Evolutionary conservation across 768 basidiomycete species (phyloP).

Genomic region (Asterophora lycoperdoides): DNA sequence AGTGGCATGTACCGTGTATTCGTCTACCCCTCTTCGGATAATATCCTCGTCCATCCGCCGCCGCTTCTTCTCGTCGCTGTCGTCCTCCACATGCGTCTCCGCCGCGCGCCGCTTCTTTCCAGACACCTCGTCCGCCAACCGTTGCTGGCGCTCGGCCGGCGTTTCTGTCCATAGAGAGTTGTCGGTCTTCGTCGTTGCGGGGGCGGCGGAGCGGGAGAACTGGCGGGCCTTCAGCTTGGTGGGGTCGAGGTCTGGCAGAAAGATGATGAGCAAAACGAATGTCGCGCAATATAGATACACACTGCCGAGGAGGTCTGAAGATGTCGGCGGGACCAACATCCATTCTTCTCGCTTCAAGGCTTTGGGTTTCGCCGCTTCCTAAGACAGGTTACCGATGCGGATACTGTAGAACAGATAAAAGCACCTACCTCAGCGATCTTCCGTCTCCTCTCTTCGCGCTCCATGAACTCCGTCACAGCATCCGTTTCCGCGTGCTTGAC

Average conservation of each 20-base stretch:
- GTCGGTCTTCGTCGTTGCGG: constrained; percentile 43
- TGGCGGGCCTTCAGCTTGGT: constrained; percentile 77
- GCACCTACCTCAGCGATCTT: constrained; percentile 59
- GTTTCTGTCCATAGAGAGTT: constrained; percentile 95
- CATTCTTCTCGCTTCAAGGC: constrained; percentile 85
- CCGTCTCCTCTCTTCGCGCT: constrained; percentile 73
- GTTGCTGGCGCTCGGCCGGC: constrained; percentile 84
- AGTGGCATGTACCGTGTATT: constrained; percentile 60
- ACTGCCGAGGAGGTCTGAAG: constrained; percentile 77
- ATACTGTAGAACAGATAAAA: too few species aligned
- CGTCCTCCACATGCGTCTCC: constrained; percentile 43
- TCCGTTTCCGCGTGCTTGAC: constrained; percentile 43
- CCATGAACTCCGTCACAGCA: constrained; percentile 79
- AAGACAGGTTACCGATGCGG: constrained; percentile 3
- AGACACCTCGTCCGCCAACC: constrained; percentile 91
- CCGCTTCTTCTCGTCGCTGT: constrained; percentile 49
- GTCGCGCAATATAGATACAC: constrained; percentile 25
- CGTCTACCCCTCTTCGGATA: constrained; percentile 68
- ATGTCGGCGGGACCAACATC: constrained; percentile 94
- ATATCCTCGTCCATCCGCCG: constrained; percentile 61
- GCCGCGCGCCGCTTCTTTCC: constrained; percentile 79
- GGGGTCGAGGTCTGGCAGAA: constrained; percentile 71
- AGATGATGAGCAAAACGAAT: background rate
- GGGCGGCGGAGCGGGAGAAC: constrained; percentile 60
- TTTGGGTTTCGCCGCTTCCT: constrained; percentile 80